Evolutionary conservation across 1,284 basidiomycete species (phyloP), one percentile per base, ranked within the genome.

Genomic region (Microstroma glucosiphilum): DNA sequence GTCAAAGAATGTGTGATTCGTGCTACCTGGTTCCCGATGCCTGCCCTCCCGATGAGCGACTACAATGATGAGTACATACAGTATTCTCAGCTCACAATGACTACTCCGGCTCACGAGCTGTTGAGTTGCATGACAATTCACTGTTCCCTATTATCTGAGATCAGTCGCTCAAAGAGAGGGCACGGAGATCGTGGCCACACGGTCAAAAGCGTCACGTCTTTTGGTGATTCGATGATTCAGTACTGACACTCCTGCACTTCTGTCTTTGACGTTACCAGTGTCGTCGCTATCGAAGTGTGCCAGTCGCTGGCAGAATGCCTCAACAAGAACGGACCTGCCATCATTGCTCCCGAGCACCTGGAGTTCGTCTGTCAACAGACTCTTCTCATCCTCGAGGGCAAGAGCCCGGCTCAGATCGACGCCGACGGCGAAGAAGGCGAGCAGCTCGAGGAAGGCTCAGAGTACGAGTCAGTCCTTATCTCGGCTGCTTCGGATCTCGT

Each of bases 401-500:
- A 76, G 68, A 66, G 71, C 42, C 68, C 71, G 69, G 96, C 93
- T 81, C 96, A 99, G 81, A 88, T 94, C 79, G 92, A 96, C 79
- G 91, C 92, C 58, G 94, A 97, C 77, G 90, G 67, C 70, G 91
- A 92, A 69, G 84, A 84, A 6, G 90, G 91, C 58, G 87, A 87
- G 65, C 87, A 87, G 37, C 73, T 68, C 59, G 73, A 77, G 63
- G 85, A 85, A 66, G 89, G 90, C 70, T 93, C 93, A 6, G 96
- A 99, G 82, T 96, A 94, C 80, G 96, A 98, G 81, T 91, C 92
- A 15, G 89, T 94, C 51, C 85, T 99, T 63, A 89, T 98, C 79
- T 91, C 90, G 41, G 89, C 92, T 42, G 94, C 96, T 26, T 89
- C 89, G 57, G 96, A 99, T 80, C 87, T 99, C 60, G 93, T 97